A percentile compares a stretch with the other conserved stretches of the same genome.
Evolutionary conservation across 2,329 filamentous ascomycete species (phyloP).

Genomic region (Colletotrichum paranaense): DNA sequence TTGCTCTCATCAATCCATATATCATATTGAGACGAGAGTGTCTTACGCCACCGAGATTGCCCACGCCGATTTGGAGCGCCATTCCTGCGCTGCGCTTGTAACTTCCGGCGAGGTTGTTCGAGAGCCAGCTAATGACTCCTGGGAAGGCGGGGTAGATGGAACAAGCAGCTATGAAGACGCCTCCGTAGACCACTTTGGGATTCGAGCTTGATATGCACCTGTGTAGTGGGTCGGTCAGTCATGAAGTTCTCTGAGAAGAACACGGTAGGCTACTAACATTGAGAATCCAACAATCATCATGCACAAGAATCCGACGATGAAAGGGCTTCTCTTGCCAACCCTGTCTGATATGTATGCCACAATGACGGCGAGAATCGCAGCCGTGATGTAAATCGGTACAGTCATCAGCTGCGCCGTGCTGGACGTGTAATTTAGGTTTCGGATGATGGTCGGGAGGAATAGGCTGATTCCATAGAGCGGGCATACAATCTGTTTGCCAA

Average conservation of each 20-base stretch:
- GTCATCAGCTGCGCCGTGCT: constrained; percentile 75
- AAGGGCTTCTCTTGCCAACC: constrained; percentile 63
- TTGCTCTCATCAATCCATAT: fast-evolving
- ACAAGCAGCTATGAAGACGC: constrained; percentile 79
- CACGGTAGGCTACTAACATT: constrained; percentile 51
- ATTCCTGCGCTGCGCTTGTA: constrained; percentile 75
- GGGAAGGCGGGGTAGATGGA: constrained; percentile 85
- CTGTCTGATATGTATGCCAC: constrained; percentile 67
- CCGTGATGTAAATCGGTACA: constrained; percentile 69
- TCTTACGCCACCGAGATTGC: constrained; percentile 65
- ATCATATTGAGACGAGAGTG: neutral
- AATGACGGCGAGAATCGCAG: constrained; percentile 67
- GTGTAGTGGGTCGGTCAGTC: constrained; percentile 41
- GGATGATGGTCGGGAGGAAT: constrained; percentile 74
- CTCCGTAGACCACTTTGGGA: constrained; percentile 75
- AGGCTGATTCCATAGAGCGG: constrained; percentile 67
- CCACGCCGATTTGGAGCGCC: constrained; percentile 72
- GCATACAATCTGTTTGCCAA: constrained; percentile 55
- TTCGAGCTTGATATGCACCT: constrained; percentile 70
- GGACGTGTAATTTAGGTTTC: constrained; percentile 66
- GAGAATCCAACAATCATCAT: constrained; percentile 68
- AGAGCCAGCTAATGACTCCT: constrained; percentile 82
- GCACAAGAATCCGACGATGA: constrained; percentile 64
- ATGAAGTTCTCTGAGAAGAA: fast-evolving
- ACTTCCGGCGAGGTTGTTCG: constrained; percentile 78